phyloP scores from a whole-genome alignment of 2,329 filamentous ascomycete species.

The Xylariaceae sp. region DNA sequence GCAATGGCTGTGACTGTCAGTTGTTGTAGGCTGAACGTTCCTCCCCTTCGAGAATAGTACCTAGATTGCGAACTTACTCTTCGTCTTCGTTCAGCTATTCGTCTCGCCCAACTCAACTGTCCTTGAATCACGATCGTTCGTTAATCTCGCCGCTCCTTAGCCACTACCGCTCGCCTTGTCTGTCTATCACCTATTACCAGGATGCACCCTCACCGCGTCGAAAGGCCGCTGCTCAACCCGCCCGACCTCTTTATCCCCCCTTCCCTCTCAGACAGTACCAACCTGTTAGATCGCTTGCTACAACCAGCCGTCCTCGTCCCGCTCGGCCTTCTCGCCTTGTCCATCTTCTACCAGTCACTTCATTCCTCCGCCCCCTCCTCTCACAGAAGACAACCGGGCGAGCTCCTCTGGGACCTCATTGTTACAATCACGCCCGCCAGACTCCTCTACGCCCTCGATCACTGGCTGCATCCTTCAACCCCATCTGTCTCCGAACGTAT shows the following conservation, averaged over 20 bases:
- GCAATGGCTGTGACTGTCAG: conserved; percentile 21
- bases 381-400: conserved; percentile 34
- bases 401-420: conserved; percentile 55
- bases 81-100: not conserved
- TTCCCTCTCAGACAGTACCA: conserved; percentile 21
- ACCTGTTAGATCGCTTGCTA: conserved; percentile 31
- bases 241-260: conserved; percentile 22
- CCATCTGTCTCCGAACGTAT: conserved; percentile 34
- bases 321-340: conserved; percentile 31
- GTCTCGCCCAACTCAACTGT: not conserved
- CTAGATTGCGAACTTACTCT: not conserved
- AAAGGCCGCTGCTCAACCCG: conserved; percentile 29
- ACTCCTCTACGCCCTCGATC: conserved; percentile 52
- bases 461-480: conserved; percentile 46
- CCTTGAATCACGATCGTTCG: not conserved
- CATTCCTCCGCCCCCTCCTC: conserved; percentile 26
- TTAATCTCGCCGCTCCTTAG: not conserved
- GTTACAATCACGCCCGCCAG: conserved; percentile 52
- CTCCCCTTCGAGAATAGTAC: conserved; percentile 9
- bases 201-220: conserved; percentile 35
- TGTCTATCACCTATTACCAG: conserved; percentile 20
- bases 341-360: conserved; percentile 34
- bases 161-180: conserved; percentile 3
- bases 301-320: conserved; percentile 35
- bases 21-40: conserved; percentile 12